phyloP scores from a whole-genome alignment of 2,329 filamentous ascomycete genomes.

The Fusarium oxysporum region DNA sequence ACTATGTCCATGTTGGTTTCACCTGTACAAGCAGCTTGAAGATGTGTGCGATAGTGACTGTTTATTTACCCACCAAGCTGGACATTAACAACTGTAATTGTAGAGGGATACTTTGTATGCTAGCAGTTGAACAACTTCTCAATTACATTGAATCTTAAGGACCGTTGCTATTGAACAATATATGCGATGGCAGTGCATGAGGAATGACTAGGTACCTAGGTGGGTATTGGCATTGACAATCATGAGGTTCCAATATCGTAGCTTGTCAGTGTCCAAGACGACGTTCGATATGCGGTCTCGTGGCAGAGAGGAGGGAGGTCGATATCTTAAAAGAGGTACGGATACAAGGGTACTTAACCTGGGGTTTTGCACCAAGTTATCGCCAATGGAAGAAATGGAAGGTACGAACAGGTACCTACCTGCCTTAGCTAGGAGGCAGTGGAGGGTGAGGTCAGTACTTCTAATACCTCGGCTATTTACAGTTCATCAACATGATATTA shows the following conservation, averaged over 20 bases:
- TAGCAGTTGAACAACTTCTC: neutral
- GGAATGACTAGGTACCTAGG: neutral
- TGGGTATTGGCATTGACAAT: neutral
- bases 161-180: neutral
- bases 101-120: neutral
- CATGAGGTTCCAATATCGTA: neutral
- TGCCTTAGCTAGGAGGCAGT: neutral
- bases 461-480: conserved; percentile 15
- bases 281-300: neutral
- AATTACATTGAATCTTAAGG: neutral
- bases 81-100: neutral
- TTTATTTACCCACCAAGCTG: neutral
- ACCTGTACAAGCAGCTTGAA: neutral
- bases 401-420: neutral
- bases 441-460: neutral
- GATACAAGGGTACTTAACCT: neutral
- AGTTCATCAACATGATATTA: conserved; percentile 15
- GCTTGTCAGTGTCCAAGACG: neutral
- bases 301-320: neutral
- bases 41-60: neutral
- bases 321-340: neutral
- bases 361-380: neutral
- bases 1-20: conserved; percentile 1
- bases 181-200: neutral
- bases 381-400: neutral